Conservation (phyloP, 805 yeast genomes). For the Ogataea kodamae region DNA sequence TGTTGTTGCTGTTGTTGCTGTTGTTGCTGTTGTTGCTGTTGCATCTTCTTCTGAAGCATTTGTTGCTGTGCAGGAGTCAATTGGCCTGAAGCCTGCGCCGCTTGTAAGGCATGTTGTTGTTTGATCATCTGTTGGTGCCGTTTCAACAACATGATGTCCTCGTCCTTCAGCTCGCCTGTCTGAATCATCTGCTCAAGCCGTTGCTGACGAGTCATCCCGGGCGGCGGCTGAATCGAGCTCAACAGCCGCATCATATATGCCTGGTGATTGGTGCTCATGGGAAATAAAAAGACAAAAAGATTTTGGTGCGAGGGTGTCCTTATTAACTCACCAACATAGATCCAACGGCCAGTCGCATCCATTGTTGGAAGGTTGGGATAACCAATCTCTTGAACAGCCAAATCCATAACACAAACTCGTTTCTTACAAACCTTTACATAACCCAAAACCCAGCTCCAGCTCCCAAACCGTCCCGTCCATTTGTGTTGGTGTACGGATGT, state of each 20-base stretch:
- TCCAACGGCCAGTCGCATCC: no score
- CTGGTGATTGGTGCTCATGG: conserved; percentile 16
- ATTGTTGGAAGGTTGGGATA: no score
- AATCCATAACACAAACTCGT: no score
- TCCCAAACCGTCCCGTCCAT: no score
- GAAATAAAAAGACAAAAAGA: conserved; percentile 1
- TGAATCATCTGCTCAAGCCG: conserved; percentile 31
- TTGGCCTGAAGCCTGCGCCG: conserved; percentile 20
- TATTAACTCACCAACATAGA: no score
- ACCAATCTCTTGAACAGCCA: no score
- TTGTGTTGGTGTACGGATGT: no score
- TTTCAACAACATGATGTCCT: conserved; percentile 30
- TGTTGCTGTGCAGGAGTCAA: conserved; percentile 12
- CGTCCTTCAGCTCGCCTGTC: conserved; percentile 31
- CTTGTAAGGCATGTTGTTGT: conserved; percentile 26
- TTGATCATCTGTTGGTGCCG: conserved; percentile 33
- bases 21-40: conserved; percentile 22
- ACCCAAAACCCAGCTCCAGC: no score
- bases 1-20: conserved; percentile 24
- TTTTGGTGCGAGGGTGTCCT: no score
- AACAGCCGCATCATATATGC: conserved; percentile 29
- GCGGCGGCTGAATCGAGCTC: conserved; percentile 32
- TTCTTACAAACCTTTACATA: no score
- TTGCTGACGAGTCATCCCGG: conserved; percentile 34
- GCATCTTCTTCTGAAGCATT: conserved; percentile 11